These are phyloP conservation scores for Penicillium hordei DNA, from an alignment of 2,329 filamentous ascomycete genomes.

Conservation along the genomic window DNA sequence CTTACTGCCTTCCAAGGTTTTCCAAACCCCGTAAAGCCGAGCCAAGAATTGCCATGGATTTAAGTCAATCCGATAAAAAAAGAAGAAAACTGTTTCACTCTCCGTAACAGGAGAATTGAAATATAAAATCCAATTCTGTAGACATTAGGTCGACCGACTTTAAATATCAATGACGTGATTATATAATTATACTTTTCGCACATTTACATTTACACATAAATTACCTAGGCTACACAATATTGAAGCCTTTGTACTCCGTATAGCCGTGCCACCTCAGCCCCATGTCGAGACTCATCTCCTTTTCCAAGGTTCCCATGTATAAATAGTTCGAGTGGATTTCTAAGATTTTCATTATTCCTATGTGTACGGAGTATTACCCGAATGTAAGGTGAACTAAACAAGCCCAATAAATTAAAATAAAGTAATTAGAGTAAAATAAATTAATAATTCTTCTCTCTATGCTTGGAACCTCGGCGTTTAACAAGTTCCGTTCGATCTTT, in stretches of 20 bases:
- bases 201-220: background rate
- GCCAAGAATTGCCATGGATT: conserved; percentile 18
- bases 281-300: conserved; percentile 3
- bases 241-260: background rate
- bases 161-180: conserved; percentile 8
- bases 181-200: background rate
- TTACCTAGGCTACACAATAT: conserved; percentile 9
- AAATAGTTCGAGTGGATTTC: conserved; percentile 15
- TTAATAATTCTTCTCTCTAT: conserved; percentile 10
- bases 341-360: conserved; percentile 12
- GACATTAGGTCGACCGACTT: background rate
- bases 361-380: conserved; percentile 12
- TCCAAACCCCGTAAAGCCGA: conserved; percentile 26
- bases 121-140: background rate
- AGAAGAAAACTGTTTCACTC: background rate
- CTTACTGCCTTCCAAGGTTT: conserved; percentile 19
- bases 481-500: conserved; percentile 26
- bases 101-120: background rate
- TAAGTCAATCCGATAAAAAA: background rate
- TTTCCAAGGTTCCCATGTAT: conserved; percentile 24
- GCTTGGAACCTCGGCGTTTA: conserved; percentile 28
- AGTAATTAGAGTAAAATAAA: background rate
- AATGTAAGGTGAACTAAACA: background rate
- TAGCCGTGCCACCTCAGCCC: conserved; percentile 4
- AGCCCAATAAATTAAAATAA: background rate